These are phyloP conservation scores for Colletotrichum limetticola DNA, from an alignment of 2,329 filamentous ascomycete species.

Conservation along the genomic window DNA sequence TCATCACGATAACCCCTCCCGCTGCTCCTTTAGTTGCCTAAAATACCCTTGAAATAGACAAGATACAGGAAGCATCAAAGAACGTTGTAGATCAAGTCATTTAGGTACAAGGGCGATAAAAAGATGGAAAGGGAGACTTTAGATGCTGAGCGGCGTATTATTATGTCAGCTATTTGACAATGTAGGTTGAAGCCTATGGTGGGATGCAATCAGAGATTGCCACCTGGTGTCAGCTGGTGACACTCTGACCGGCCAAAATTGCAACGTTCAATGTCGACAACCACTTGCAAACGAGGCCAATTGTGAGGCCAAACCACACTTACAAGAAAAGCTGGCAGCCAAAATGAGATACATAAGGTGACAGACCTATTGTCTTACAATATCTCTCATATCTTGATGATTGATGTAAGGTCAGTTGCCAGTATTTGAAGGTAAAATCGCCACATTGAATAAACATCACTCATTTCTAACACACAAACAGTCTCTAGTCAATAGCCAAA, in stretches of 20 bases:
- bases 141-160: no score
- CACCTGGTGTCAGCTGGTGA: rapidly evolving
- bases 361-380: background rate
- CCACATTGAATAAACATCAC: background rate
- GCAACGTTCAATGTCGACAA: background rate
- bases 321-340: background rate
- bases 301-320: background rate
- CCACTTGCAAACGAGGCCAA: background rate
- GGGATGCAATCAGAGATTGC: rapidly evolving
- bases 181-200: background rate
- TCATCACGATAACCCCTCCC: background rate
- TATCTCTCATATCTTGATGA: background rate
- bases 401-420: background rate
- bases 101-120: no score
- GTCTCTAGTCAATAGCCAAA: background rate
- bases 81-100: no score
- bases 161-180: no score
- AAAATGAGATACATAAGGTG: background rate
- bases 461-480: background rate
- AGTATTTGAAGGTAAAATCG: background rate
- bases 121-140: no score
- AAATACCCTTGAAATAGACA: no score
- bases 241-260: background rate
- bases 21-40: background rate
- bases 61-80: no score